phyloP scores from a whole-genome alignment of 495 filamentous ascomycete genomes.

The Penicillium tannophilum region DNA sequence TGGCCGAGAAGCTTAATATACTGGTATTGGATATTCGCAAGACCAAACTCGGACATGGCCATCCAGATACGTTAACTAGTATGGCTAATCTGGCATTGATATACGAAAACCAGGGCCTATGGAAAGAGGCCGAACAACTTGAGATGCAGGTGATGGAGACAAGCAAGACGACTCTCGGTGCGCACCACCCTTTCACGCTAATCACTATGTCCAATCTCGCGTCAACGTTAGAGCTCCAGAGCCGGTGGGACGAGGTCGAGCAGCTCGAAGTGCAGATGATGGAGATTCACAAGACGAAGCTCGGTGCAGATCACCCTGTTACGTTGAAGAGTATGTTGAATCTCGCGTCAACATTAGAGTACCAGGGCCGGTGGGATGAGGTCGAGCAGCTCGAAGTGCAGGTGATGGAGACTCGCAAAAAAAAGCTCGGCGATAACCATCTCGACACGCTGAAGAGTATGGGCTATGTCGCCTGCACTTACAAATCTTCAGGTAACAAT shows the following conservation, averaged over 20 bases:
- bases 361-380: not conserved
- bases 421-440: no score
- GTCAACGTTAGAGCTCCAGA: not conserved
- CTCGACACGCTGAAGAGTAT: no score
- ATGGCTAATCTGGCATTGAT: not conserved
- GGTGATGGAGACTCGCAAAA: no score
- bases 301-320: no score
- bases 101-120: not conserved
- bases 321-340: no score
- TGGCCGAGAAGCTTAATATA: not conserved
- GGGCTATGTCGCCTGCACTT: not conserved
- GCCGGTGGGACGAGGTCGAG: not conserved
- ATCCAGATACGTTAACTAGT: not conserved
- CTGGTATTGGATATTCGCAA: not conserved
- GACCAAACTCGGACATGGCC: not conserved
- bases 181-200: not conserved
- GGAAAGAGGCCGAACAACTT: not conserved
- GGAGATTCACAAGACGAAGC: no score
- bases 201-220: not conserved
- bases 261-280: not conserved
- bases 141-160: not conserved
- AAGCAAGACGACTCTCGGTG: not conserved
- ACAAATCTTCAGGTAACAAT: not conserved
- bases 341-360: not conserved
- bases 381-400: not conserved